These are phyloP conservation scores for Gomphus sp. DNA, from an alignment of 1,284 basidiomycete species.

Conservation along the genomic window DNA sequence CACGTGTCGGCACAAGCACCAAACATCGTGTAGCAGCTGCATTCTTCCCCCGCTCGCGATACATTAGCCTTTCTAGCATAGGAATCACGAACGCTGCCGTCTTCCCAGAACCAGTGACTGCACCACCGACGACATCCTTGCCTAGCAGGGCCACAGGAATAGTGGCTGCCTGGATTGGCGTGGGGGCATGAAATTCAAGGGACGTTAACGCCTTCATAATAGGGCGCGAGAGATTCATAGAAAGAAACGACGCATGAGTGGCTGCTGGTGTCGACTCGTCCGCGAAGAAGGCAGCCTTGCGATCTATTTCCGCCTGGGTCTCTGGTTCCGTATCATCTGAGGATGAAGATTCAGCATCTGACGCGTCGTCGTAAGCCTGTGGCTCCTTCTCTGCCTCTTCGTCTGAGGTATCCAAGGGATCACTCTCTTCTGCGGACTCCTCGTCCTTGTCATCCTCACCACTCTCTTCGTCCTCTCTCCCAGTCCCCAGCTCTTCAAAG, in stretches of 20 bases:
- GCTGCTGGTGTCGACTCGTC: constrained; percentile 33
- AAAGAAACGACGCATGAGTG: constrained; percentile 61
- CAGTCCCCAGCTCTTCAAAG: constrained; percentile 20
- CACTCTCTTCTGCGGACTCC: constrained; percentile 28
- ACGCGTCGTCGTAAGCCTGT: constrained; percentile 30
- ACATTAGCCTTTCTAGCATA: constrained; percentile 84
- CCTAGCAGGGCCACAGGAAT: constrained; percentile 91
- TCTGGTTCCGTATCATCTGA: constrained; percentile 52
- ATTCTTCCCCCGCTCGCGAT: constrained; percentile 78
- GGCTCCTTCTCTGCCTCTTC: constrained; percentile 28
- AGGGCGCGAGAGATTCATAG: constrained; percentile 85
- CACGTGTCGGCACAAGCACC: constrained; percentile 87
- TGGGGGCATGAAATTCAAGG: constrained; percentile 79
- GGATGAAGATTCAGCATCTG: constrained; percentile 34
- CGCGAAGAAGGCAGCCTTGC: constrained; percentile 83
- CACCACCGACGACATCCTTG: constrained; percentile 91
- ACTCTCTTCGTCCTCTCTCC: constrained; percentile 24
- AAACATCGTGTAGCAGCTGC: constrained; percentile 91
- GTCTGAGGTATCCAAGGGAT: constrained; percentile 16
- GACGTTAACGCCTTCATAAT: constrained; percentile 80
- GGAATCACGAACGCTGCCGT: constrained; percentile 95
- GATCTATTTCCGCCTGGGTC: constrained; percentile 62
- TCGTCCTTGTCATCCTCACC: constrained; percentile 21
- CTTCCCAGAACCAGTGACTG: constrained; percentile 95
- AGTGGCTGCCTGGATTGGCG: constrained; percentile 90